Base-by-base conservation (phyloP, 2,329 filamentous ascomycete genomes). In the Botrytis fabae region DNA sequence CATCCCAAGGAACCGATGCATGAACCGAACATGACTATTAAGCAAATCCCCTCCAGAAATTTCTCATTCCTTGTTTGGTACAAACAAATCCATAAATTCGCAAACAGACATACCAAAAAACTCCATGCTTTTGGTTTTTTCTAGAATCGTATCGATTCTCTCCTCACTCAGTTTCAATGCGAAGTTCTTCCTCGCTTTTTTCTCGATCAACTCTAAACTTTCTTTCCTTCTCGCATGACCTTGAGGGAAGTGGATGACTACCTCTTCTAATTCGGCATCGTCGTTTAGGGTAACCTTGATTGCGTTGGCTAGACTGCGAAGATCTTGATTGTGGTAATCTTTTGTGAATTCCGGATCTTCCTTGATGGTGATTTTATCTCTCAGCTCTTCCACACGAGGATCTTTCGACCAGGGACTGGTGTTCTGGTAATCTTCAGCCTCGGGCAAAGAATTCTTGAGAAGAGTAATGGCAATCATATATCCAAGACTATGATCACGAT, bases 211-310 rank as follows among this genome's bases (percentile, higher is more conserved):
- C 10, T 48, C 63, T 38, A 75, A 38, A 18, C 79, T 80, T 14
- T 76, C 74, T 2, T 40, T 46, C 38, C 76, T 69, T 61, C 72
- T 71, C 12, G 70, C 70, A 72, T 80, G 76, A 3, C 79, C 80
- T 14, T 76, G 73, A 0, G 83, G 83, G 77, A 83, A 85, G 74
- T 85, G 77, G 8, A 83, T 74, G 10, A 81, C 20, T 16, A 81
- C 75, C 61, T 83, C 81, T 2, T 78, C 74, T 18, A 82, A 51
- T 28, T 61, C 59, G 2, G 70, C 70, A 2, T 79, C 78, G 72
- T 80, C 75, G 14, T 70, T 63, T 16, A 83, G 69, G 20, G 72
- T 38, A 1, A 83, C 71, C 1, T 74, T 78, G 20, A 83, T 22
- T 0, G 75, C 81, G 63, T 75, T 78, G 1, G 78, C 78, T 7